Evolutionary conservation across 495 filamentous ascomycete species (phyloP).

Genomic region (Aeminium ludgeri): DNA sequence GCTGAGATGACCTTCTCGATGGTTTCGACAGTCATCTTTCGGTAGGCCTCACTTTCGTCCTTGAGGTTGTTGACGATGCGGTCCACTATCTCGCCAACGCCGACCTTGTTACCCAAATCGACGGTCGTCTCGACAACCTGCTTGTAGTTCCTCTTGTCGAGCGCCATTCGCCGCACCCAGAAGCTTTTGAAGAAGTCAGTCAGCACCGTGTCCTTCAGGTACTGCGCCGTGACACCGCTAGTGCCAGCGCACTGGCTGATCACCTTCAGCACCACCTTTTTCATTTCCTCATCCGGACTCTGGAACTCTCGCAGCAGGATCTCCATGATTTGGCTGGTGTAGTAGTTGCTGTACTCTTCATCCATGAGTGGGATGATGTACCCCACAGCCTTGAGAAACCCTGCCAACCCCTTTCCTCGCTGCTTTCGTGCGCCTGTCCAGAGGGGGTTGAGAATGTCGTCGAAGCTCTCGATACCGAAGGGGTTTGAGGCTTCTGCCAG

Average conservation of each 20-base stretch:
- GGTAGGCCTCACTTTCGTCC: conserved; percentile 94
- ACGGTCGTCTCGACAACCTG: conserved; percentile 98
- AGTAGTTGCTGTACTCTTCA: conserved; percentile 98
- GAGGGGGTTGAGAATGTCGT: conserved; percentile 89
- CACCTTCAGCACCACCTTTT: conserved; percentile 95
- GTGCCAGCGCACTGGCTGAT: conserved; percentile 94
- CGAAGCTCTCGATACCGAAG: conserved; percentile 98
- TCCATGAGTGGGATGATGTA: conserved; percentile 99
- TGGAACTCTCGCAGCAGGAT: conserved; percentile 91
- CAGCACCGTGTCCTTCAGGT: conserved; percentile 87
- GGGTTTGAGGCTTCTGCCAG: conserved; percentile 93
- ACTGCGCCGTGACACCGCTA: conserved; percentile 82
- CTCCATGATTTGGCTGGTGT: conserved; percentile 97
- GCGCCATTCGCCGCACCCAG: conserved; percentile 92
- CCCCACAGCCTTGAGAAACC: conserved; percentile 92
- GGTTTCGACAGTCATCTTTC: conserved; percentile 98
- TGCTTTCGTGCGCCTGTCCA: conserved; percentile 95
- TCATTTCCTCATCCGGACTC: conserved; percentile 98
- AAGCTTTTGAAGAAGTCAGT: conserved; percentile 97
- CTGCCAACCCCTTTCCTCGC: conserved; percentile 86
- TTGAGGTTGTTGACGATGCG: conserved; percentile 88
- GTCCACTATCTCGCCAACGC: conserved; percentile 86
- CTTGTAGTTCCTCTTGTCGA: conserved; percentile 91
- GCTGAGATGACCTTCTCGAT: conserved; percentile 89
- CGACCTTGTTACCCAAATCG: conserved; percentile 92